phyloP scores from a whole-genome alignment of 2,329 filamentous ascomycete species.

The Claviceps arundinis region DNA sequence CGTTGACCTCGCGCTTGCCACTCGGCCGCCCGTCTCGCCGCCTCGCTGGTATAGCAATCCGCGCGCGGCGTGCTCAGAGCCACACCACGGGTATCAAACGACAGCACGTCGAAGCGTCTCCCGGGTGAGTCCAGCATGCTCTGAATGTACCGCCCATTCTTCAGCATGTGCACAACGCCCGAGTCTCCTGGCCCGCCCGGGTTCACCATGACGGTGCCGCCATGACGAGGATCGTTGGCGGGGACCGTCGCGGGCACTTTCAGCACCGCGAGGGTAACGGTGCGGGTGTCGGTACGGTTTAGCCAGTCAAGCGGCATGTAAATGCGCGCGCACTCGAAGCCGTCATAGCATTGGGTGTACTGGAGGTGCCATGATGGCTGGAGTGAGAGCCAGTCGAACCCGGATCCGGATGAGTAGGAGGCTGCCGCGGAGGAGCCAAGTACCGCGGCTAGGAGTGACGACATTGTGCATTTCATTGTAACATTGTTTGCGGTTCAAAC shows the following conservation, averaged over 20 bases:
- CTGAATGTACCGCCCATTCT: conserved; percentile 14
- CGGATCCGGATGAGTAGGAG: neutral
- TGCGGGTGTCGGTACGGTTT: conserved; percentile 11
- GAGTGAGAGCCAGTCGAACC: conserved; percentile 7
- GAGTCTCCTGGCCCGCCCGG: conserved; percentile 27
- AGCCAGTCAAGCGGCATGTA: conserved; percentile 27
- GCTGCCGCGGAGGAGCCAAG: neutral
- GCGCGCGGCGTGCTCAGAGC: conserved; percentile 2
- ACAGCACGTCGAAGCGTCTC: conserved; percentile 22
- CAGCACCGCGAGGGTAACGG: conserved; percentile 24
- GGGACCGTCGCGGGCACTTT: conserved; percentile 23
- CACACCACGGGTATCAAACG: conserved; percentile 27
- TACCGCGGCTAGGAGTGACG: neutral
- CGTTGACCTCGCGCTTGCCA: conserved; percentile 16
- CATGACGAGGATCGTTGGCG: conserved; percentile 20
- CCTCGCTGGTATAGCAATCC: conserved; percentile 7
- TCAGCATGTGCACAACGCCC: conserved; percentile 16
- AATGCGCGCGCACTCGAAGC: conserved; percentile 26
- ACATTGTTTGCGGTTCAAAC: too few species aligned
- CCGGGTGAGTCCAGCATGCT: conserved; percentile 15
- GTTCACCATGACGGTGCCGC: conserved; percentile 25
- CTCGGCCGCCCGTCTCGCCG: conserved; percentile 13
- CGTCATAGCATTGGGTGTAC: conserved; percentile 20
- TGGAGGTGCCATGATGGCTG: conserved; percentile 9
- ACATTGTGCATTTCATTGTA: too few species aligned